phyloP scores from a whole-genome alignment of 495 filamentous ascomycete species.

The Jackrogersella minutella region DNA sequence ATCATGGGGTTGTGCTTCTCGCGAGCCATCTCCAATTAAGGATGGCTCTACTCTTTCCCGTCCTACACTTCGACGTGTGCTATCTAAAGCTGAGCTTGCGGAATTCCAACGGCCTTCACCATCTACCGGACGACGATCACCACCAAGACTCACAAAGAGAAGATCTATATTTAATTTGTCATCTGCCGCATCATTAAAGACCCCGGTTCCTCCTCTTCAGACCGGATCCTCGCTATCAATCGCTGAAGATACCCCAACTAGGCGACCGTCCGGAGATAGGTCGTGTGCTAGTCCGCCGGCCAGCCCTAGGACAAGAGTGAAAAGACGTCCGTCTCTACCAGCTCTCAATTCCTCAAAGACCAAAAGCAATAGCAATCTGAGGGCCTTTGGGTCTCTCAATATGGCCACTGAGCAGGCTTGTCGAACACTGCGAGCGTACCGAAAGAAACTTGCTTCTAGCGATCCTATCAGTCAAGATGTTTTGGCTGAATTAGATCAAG shows the following conservation, averaged over 20 bases:
- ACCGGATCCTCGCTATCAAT: conserved; percentile 42
- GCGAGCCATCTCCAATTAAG: conserved; percentile 61
- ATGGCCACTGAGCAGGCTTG: conserved; percentile 82
- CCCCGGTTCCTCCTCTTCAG: conserved; percentile 45
- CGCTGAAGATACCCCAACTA: conserved; percentile 51
- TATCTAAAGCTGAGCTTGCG: conserved; percentile 79
- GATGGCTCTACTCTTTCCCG: conserved; percentile 59
- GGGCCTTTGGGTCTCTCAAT: conserved; percentile 70
- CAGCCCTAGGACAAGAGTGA: conserved; percentile 55
- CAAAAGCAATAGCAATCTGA: conserved; percentile 59
- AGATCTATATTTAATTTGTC: conserved; percentile 50
- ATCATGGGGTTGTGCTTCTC: conserved; percentile 41
- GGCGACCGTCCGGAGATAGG: conserved; percentile 50
- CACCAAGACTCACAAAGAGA: conserved; percentile 64
- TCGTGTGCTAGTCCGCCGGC: conserved; percentile 55
- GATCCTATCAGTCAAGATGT: conserved; percentile 69
- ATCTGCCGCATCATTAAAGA: conserved; percentile 43
- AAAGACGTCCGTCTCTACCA: conserved; percentile 63
- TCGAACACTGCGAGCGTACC: conserved; percentile 79
- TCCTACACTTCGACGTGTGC: conserved; percentile 73
- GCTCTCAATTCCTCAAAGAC: conserved; percentile 62
- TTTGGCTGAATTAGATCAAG: conserved; percentile 78
- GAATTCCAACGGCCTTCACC: conserved; percentile 74
- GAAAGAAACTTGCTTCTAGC: conserved; percentile 77
- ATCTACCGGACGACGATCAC: conserved; percentile 66